Evolutionary conservation across 2,329 filamentous ascomycete genomes (phyloP).

Genomic region (Herpotrichia juniperi): DNA sequence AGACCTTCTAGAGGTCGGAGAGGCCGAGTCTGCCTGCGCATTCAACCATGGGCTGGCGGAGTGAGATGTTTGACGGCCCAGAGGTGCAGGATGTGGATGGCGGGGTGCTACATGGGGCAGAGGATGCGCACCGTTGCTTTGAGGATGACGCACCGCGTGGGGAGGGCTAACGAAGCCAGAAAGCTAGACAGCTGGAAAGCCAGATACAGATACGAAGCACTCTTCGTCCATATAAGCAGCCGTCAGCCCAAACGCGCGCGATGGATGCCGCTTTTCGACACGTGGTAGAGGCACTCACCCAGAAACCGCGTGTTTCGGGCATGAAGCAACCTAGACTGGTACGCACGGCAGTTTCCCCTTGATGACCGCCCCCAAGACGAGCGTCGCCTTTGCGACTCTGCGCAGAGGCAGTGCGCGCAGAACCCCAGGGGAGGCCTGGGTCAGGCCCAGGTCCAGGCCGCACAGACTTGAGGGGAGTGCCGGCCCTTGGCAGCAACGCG

Average conservation of each 20-base stretch:
- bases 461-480: too few relatives aligned
- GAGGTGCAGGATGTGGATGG: constrained; percentile 16
- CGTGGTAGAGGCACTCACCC: neutral
- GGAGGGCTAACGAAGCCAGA: constrained; percentile 14
- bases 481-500: neutral
- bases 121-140: neutral
- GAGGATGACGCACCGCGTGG: constrained; percentile 14
- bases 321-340: constrained; percentile 4
- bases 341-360: constrained; percentile 2
- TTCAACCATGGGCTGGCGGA: constrained; percentile 27
- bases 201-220: neutral
- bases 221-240: neutral
- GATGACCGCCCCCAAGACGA: neutral
- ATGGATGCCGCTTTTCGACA: constrained; percentile 2
- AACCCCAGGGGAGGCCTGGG: neutral
- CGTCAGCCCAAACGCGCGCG: neutral
- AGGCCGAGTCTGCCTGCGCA: constrained; percentile 24
- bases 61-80: constrained; percentile 8
- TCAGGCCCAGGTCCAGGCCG: neutral
- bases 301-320: constrained; percentile 14
- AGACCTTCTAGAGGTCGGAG: constrained; percentile 23
- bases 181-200: constrained; percentile 5
- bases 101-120: constrained; percentile 29
- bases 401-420: neutral
- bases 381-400: constrained; percentile 2